phyloP scores from a whole-genome alignment of 2,329 filamentous ascomycete genomes.

The Talaromyces amestolkiae region DNA sequence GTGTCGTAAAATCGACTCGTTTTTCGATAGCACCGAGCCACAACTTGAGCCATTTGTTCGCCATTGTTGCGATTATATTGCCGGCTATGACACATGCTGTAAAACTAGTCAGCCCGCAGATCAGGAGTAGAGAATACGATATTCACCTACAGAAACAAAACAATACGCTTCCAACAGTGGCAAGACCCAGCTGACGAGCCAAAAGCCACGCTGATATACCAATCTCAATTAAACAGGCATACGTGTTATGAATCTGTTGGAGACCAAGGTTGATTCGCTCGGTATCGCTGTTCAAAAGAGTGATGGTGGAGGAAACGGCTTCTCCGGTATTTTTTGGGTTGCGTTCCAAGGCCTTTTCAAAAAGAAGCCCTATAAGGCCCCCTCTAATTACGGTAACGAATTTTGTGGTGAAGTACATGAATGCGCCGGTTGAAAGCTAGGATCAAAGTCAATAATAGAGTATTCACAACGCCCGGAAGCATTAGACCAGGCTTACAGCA shows the following conservation, averaged over 20 bases:
- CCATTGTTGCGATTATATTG: neutral
- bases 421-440: slow-evolving; percentile 5
- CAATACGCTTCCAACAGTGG: neutral
- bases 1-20: neutral
- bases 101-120: neutral
- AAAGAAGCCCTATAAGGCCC: slow-evolving; percentile 50
- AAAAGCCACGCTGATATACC: slow-evolving; percentile 6
- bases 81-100: neutral
- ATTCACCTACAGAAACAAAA: neutral
- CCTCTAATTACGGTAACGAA: slow-evolving; percentile 42
- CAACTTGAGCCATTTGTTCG: neutral
- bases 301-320: slow-evolving; percentile 35
- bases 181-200: slow-evolving; percentile 2
- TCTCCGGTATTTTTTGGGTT: slow-evolving; percentile 34
- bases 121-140: neutral
- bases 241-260: slow-evolving; percentile 45
- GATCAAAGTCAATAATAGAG: neutral
- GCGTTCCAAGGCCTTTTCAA: slow-evolving; percentile 40
- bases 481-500: slow-evolving; percentile 31
- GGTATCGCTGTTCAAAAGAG: slow-evolving; percentile 48
- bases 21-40: neutral
- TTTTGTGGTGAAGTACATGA: slow-evolving; percentile 2
- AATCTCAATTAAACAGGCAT: slow-evolving; percentile 28
- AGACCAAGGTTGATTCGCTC: slow-evolving; percentile 44
- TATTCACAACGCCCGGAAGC: neutral